Percentiles rank a stretch among this genome's conserved stretches.
Conservation (phyloP, 495 filamentous ascomycete species). For the Aspergillus sparsus region DNA sequence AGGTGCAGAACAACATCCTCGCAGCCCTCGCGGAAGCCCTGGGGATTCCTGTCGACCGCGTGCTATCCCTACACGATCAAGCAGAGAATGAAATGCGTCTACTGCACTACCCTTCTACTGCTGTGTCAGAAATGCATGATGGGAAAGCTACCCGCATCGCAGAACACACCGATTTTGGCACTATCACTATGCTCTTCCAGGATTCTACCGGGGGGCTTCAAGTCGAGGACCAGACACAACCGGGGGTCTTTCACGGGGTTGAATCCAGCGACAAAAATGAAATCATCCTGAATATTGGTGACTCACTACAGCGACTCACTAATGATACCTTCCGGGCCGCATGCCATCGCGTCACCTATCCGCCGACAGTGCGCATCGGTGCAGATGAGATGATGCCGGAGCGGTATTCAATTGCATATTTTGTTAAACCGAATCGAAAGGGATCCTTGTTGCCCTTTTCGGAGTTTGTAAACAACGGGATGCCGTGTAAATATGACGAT, state of each 20-base stretch:
- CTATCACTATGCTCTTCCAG: constrained; percentile 53
- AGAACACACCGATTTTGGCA: constrained; percentile 50
- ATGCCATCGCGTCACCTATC: constrained; percentile 32
- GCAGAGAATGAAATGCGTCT: constrained; percentile 48
- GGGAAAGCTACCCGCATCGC: constrained; percentile 32
- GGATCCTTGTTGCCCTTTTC: constrained; percentile 27
- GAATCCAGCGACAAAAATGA: constrained; percentile 51
- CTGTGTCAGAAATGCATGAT: constrained; percentile 22
- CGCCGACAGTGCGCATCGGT: constrained; percentile 23
- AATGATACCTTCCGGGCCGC: constrained; percentile 50
- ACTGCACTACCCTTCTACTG: constrained; percentile 40
- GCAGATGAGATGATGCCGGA: constrained; percentile 27
- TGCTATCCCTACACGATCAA: constrained; percentile 47
- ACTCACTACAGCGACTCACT: constrained; percentile 60
- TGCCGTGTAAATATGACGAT: constrained; percentile 29
- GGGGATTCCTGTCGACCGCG: constrained; percentile 45
- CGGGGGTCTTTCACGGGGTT: constrained; percentile 43
- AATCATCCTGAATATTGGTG: constrained; percentile 65
- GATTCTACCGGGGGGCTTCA: constrained; percentile 49
- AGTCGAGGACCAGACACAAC: constrained; percentile 37
- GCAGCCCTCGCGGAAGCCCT: constrained; percentile 43
- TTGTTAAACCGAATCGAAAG: constrained; percentile 31
- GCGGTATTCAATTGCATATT: constrained; percentile 34
- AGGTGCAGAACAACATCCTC: constrained; percentile 33
- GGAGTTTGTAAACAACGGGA: constrained; percentile 20